A percentile compares a stretch with the other conserved stretches of the same genome.
These are phyloP conservation scores for Euclidium syriacum DNA, from an alignment of 345 rosid species.

Conservation along the genomic window DNA sequence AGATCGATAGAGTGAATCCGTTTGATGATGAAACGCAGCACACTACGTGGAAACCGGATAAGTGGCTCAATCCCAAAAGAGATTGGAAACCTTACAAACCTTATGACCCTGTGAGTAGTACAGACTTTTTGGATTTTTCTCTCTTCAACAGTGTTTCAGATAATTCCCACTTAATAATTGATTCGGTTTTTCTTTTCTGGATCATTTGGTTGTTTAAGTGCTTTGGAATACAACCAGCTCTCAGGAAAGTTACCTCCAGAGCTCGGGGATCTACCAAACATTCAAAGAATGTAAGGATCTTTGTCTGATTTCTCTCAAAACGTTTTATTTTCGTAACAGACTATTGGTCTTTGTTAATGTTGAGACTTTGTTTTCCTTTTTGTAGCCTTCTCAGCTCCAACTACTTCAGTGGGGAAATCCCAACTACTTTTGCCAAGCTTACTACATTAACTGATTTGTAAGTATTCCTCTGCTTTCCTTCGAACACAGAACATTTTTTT, in stretches of 20 bases:
- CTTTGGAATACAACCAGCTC: conserved; percentile 35
- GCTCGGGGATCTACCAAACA: conserved; percentile 30
- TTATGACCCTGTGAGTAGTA: conserved; percentile 41
- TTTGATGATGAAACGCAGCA: conserved; percentile 31
- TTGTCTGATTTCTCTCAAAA: background rate
- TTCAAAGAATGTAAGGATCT: conserved; percentile 20
- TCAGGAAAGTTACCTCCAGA: conserved; percentile 43
- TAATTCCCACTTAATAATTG: background rate
- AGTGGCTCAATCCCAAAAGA: conserved; percentile 49
- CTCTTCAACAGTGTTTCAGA: background rate
- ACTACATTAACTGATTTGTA: conserved; percentile 42
- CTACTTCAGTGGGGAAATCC: conserved; percentile 43
- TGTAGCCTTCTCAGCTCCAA: conserved; percentile 48
- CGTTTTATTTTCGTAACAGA: background rate
- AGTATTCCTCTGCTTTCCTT: conserved; percentile 6
- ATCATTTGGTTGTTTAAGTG: conserved; percentile 14
- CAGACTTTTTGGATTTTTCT: background rate
- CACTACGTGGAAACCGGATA: conserved; percentile 43
- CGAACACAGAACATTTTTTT: background rate
- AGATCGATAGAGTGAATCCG: background rate
- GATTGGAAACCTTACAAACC: conserved; percentile 42
- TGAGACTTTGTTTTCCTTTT: conserved; percentile 1
- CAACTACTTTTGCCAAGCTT: conserved; percentile 41
- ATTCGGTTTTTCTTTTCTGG: background rate
- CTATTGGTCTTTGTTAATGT: background rate